A percentile compares a stretch with the other conserved stretches of the same genome.
Conservation (phyloP, 805 yeast species). For the Yarrowia hollandica region DNA sequence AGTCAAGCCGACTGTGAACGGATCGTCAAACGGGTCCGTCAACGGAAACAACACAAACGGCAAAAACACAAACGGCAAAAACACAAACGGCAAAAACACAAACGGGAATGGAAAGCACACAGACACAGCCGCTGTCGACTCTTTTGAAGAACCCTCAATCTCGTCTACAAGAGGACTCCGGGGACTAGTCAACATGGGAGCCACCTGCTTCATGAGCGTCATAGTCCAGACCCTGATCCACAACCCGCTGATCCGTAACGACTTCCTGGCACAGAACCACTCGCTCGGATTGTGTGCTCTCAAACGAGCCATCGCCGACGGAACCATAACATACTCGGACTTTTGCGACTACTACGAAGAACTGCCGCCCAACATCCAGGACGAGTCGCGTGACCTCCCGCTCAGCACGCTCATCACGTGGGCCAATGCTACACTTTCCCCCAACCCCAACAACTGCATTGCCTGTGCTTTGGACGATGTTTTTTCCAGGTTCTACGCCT, state of each 20-base stretch:
- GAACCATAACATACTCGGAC: constrained; percentile 14
- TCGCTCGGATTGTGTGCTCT: constrained; percentile 50
- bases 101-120: too few relatives aligned
- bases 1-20: background rate
- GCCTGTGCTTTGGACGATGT: constrained; percentile 84
- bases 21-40: background rate
- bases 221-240: constrained; percentile 87
- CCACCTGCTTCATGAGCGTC: constrained; percentile 96
- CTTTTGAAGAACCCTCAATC: background rate
- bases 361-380: background rate
- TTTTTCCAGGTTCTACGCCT: constrained; percentile 70
- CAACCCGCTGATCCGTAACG: constrained; percentile 80
- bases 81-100: background rate
- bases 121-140: too few relatives aligned
- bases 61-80: background rate
- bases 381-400: constrained; percentile 10
- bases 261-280: constrained; percentile 75
- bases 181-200: constrained; percentile 92
- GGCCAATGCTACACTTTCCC: constrained; percentile 26
- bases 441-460: constrained; percentile 51
- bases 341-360: constrained; percentile 28
- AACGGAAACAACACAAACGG: background rate
- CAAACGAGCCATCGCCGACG: constrained; percentile 32
- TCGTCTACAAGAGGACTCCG: constrained; percentile 67
- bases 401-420: constrained; percentile 8